These are phyloP conservation scores for Xylaria bambusicola DNA, from an alignment of 495 filamentous ascomycete genomes.

Conservation along the genomic window DNA sequence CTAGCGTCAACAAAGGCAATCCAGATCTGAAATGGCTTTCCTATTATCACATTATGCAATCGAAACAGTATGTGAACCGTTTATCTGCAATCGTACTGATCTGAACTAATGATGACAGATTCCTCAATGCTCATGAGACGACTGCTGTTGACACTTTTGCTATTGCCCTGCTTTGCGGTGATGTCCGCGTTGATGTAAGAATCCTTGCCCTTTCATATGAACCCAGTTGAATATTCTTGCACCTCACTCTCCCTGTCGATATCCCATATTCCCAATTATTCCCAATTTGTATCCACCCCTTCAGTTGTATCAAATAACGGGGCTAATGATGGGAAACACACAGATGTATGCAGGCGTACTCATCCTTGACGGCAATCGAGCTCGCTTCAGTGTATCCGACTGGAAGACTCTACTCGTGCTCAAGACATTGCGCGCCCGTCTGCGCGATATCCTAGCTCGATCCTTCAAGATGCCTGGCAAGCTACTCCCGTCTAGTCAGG, in stretches of 20 bases:
- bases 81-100: not conserved
- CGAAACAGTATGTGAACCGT: conserved; percentile 59
- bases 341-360: conserved; percentile 83
- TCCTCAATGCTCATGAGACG: conserved; percentile 88
- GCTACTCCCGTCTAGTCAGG: conserved; percentile 64
- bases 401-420: conserved; percentile 89
- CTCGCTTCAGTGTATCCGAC: conserved; percentile 83
- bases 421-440: conserved; percentile 68
- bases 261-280: not conserved
- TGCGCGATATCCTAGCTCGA: conserved; percentile 70
- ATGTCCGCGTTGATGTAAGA: conserved; percentile 73
- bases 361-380: conserved; percentile 79
- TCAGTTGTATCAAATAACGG: too few species aligned
- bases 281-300: too few species aligned
- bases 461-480: conserved; percentile 74
- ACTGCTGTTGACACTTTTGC: conserved; percentile 78
- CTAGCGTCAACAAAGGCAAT: conserved; percentile 77
- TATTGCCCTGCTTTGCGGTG: conserved; percentile 81
- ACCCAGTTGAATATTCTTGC: not conserved
- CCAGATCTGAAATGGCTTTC: conserved; percentile 75
- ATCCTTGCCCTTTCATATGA: not conserved
- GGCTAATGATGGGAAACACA: too few species aligned
- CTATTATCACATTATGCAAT: conserved; percentile 96
- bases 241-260: not conserved
- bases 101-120: conserved; percentile 38